phyloP scores from a whole-genome alignment of 2,329 filamentous ascomycete genomes.

The Arthrinium puccinioides region DNA sequence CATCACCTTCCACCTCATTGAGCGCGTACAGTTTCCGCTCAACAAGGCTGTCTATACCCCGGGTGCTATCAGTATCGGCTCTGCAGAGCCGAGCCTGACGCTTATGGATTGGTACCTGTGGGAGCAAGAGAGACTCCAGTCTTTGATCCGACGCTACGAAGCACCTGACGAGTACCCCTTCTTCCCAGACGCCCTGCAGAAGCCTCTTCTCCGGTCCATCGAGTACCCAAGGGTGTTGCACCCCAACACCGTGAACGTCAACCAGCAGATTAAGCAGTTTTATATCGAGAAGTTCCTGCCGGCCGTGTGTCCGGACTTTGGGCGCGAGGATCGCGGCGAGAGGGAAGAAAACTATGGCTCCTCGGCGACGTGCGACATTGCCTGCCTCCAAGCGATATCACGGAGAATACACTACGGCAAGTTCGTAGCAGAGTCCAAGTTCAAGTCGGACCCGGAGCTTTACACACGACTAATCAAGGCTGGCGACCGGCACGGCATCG shows the following conservation, averaged over 20 bases:
- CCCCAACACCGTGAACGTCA: conserved; percentile 84
- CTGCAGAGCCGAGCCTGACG: conserved; percentile 41
- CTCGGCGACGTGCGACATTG: conserved; percentile 83
- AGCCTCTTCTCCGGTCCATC: conserved; percentile 79
- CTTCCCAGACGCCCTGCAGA: conserved; percentile 74
- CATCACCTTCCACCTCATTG: conserved; percentile 94
- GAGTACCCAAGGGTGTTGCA: conserved; percentile 85
- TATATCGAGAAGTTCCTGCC: conserved; percentile 83
- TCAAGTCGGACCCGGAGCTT: conserved; percentile 69
- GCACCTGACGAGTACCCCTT: conserved; percentile 97
- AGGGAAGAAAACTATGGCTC: conserved; percentile 93
- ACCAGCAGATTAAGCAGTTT: conserved; percentile 74
- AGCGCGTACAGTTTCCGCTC: conserved; percentile 93
- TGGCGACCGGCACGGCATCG: conserved; percentile 73
- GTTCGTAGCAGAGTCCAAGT: conserved; percentile 96
- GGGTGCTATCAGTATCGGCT: conserved; percentile 71
- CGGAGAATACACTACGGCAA: conserved; percentile 95
- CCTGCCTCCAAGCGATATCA: conserved; percentile 81
- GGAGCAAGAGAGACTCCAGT: conserved; percentile 87
- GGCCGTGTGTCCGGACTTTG: conserved; percentile 69
- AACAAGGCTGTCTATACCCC: conserved; percentile 82
- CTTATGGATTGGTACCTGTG: conserved; percentile 92
- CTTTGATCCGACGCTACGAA: conserved; percentile 87
- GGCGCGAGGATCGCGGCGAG: conserved; percentile 73
- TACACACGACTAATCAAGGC: conserved; percentile 80